Evolutionary conservation across 225 moss, liverwort and hornwort genomes (phyloP), one percentile per base, ranked within the genome.

Genomic region (Bryum argenteum): DNA sequence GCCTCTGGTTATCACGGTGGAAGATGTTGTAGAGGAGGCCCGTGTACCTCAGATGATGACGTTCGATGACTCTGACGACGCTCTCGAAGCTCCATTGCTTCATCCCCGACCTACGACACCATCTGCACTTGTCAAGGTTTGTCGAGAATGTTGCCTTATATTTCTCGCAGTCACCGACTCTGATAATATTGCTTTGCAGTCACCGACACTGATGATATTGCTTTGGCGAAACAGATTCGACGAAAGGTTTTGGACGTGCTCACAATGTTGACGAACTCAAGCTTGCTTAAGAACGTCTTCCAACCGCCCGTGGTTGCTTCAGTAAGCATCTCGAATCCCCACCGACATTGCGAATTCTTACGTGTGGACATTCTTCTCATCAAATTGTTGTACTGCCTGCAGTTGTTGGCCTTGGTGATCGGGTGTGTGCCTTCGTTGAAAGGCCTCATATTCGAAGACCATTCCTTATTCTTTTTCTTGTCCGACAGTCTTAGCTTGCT

Each of bases 231-330:
- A 8, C 69, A 83, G 75, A 45, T 45, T 10, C 60, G 79, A 71
- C 57, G 62, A 75, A 61, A 62, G 51, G 71, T 67, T 28, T 63
- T 57, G 21, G 66, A 64, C 13, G 5, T 78, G 18, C n/a, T 7
- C 20, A 21, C 23, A 14, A 60, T 66, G 57, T 67, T 87, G 77
- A 42, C 40, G 33, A 69, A 65, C 24, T 66, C 89, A 54, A 80
- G 48, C 67, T 2, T 78, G 63, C 38, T 88, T 17, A 75, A 71
- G 57, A 77, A 91, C 21, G 77, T 93, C 60, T 81, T 89, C 52
- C 91, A 93, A 72, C 93, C 95, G 42, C 93, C 93, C 14, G 95
- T 93, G 39, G 81, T 93, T 75, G 93, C 95, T 38, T 93, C 95
- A 0, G 93, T 96, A 81, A 79, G 89, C 24, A 43, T 9, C 26